These are phyloP conservation scores for Monosporozyma aquatica DNA, from an alignment of 805 yeast genomes.

Conservation along the genomic window DNA sequence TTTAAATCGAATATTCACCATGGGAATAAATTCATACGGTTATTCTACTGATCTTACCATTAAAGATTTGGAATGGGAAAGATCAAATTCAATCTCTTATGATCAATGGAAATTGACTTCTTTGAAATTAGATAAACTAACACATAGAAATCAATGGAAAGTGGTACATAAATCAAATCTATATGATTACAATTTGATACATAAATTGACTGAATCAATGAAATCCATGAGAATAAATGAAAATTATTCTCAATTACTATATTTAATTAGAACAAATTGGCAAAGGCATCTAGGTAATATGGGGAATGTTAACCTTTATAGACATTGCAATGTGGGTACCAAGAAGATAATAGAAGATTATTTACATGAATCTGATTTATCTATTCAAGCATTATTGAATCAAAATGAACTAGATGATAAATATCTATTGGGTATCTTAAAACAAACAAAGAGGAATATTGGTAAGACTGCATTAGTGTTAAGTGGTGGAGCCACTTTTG, in stretches of 20 bases:
- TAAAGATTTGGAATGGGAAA: constrained; percentile 34
- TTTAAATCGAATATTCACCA: neutral
- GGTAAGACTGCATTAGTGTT: constrained; percentile 93
- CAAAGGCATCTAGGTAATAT: constrained; percentile 77
- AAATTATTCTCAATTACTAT: constrained; percentile 55
- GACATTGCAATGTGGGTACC: constrained; percentile 78
- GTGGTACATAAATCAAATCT: constrained; percentile 41
- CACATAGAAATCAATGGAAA: constrained; percentile 70
- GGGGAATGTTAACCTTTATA: constrained; percentile 69
- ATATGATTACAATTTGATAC: constrained; percentile 64
- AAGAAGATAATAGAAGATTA: constrained; percentile 77
- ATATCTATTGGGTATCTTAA: constrained; percentile 64
- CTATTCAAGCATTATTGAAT: constrained; percentile 21
- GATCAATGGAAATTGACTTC: constrained; percentile 63
- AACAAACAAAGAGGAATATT: constrained; percentile 81
- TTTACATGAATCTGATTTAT: constrained; percentile 62
- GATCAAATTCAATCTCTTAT: constrained; percentile 42
- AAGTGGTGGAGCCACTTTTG: constrained; percentile 94
- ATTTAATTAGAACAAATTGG: constrained; percentile 77
- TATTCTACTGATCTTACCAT: constrained; percentile 32
- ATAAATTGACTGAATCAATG: constrained; percentile 45
- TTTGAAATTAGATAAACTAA: constrained; percentile 50
- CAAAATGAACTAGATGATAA: constrained; percentile 47
- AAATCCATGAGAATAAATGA: constrained; percentile 45
- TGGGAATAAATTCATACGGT: neutral